These are phyloP conservation scores for Clarireedia hainanense DNA, from an alignment of 2,329 filamentous ascomycete species.

Conservation along the genomic window DNA sequence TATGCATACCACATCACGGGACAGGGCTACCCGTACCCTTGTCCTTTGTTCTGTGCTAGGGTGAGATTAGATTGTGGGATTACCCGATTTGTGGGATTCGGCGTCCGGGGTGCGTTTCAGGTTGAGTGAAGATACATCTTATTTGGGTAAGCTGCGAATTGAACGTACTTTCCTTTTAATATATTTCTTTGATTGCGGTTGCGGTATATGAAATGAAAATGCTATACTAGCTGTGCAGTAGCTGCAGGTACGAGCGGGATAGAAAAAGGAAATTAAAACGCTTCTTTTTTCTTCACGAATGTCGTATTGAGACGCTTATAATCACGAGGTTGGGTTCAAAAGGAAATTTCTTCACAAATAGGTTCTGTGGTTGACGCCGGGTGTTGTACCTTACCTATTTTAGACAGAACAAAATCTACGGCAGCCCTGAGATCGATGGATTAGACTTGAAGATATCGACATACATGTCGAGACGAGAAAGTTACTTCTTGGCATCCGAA, in stretches of 20 bases:
- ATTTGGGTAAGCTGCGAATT: neutral
- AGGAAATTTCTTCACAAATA: neutral
- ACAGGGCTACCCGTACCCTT: constrained; percentile 4
- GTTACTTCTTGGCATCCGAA: neutral
- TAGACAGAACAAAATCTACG: too few species aligned
- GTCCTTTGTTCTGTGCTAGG: neutral
- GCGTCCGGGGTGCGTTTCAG: constrained; percentile 4
- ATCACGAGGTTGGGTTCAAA: neutral
- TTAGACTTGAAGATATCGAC: neutral
- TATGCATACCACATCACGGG: neutral
- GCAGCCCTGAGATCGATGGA: neutral
- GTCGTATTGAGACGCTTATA: neutral
- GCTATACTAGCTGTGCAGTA: neutral
- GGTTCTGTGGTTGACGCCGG: neutral
- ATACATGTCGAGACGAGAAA: constrained; percentile 1
- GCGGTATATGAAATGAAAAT: constrained; percentile 4
- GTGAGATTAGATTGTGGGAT: constrained; percentile 10
- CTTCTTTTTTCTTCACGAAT: too few species aligned
- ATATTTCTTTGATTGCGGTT: constrained; percentile 6
- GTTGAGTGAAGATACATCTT: constrained; percentile 2
- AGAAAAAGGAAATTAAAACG: neutral
- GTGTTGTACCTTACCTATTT: neutral
- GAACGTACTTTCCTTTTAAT: neutral
- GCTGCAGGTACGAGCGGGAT: neutral
- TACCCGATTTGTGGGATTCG: constrained; percentile 6